Evolutionary conservation across 108 stramenopile genomes (phyloP), one percentile per base, ranked within the genome.

Genomic region (Stephanodiscus minutulus): DNA sequence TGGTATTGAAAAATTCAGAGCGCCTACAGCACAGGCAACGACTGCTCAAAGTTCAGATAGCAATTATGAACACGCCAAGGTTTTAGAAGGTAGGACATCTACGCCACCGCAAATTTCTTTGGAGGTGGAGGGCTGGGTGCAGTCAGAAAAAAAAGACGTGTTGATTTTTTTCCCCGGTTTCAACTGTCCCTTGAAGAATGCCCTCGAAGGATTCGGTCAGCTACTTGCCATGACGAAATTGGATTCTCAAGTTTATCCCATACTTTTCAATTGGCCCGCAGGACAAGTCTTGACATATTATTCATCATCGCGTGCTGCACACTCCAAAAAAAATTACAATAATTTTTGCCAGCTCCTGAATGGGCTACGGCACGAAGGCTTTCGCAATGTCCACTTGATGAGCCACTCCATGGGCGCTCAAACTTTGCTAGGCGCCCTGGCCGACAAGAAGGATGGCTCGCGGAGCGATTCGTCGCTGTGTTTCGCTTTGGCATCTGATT

Each of bases 391-490:
- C 22, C 85, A 86, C 54, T 47, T 86, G 33, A 31, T 86, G 17
- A 79, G 64, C n/a, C 85, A 86, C 58, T 82, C 74, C 55, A 48
- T 86, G 53, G 85, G 84, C 27, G 84, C 76, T 7, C 81, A 82
- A 31, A 76, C 81, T 22, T 44, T 85, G 3, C 18, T 85, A 47
- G 64, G 58, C 21, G 64, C 63, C 1, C 74, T 85, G 36, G 63
- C 50, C 25, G 73, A 84, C 60, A 69, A 71, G 12, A 9, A 21
- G 3, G 75, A 83, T 59, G 82, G 78, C 6, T 43, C 73, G 18
- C 70, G 24, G 33, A 81, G 79, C 35, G 39, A 64, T 8, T 66
- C 74, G 28, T 77, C 76, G 35, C 20, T 22, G 15, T 68, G 66
- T 39, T 83, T 83, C 62, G 39, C 43, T 10, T 56, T 53, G 5